Evolutionary conservation across 2,329 filamentous ascomycete genomes (phyloP).

Genomic region (Cordyceps farinosa): DNA sequence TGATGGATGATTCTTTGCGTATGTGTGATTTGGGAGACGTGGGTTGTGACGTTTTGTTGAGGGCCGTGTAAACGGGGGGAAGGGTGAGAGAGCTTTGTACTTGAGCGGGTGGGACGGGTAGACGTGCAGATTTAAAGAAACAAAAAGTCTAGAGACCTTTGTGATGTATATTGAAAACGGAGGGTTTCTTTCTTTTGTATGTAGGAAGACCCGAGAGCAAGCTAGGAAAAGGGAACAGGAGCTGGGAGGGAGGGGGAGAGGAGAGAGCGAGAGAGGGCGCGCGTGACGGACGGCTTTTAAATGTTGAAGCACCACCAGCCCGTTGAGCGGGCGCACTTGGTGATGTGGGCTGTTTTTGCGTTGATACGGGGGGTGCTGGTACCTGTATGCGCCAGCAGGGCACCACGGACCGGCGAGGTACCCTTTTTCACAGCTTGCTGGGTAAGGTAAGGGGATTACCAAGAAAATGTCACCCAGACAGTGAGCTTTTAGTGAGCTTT

Average conservation of each 20-base stretch:
- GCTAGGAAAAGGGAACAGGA: background rate
- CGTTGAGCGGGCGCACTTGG: background rate
- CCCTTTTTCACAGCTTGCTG: background rate
- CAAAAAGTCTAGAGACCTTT: background rate
- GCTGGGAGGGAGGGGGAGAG: background rate
- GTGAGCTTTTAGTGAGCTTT: background rate
- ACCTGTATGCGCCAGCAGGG: background rate
- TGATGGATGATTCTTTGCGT: conserved; percentile 25
- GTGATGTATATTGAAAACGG: background rate
- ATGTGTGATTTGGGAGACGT: no score
- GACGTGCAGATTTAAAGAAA: background rate
- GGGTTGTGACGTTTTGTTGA: background rate
- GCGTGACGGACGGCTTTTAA: background rate
- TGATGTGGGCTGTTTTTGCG: background rate
- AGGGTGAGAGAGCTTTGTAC: background rate
- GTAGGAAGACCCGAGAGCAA: background rate
- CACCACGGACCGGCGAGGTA: background rate
- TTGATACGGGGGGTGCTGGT: background rate
- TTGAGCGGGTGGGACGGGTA: background rate
- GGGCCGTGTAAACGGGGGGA: background rate
- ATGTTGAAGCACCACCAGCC: background rate
- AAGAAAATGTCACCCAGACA: background rate
- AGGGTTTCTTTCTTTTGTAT: background rate
- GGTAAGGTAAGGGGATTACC: background rate
- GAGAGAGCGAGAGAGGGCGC: background rate